Evolutionary conservation across 2,329 filamentous ascomycete genomes (phyloP), one percentile per base, ranked within the genome.

Genomic region (Cucurbitaria berberidis): DNA sequence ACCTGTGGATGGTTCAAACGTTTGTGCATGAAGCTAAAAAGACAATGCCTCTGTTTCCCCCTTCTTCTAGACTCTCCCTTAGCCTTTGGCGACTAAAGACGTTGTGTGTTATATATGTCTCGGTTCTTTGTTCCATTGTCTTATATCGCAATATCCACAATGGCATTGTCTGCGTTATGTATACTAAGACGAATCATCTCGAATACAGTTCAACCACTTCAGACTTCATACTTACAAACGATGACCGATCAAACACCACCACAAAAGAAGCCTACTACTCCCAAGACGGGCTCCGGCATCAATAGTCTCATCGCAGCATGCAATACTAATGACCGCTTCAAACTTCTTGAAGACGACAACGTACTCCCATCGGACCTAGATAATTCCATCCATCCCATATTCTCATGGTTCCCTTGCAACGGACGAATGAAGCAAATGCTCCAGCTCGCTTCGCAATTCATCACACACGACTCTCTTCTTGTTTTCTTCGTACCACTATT

Each of bases 371-470:
- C 61, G 10, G 52, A 74, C 34, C 54, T 75, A 5, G 52, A 68
- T 30, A 69, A 66, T 22, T 9, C 50, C 2, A 66, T 75, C 19
- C 72, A 74, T 55, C 62, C 67, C 21, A 55, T 73, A 1, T 74
- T 74, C 34, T 51, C 50, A 26, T 67, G 62, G 34, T 48, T 63
- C 11, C 48, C 64, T 18, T 35, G 45, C 10, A 34, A 57, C 34
- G 40, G 45, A 19, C 55, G 57, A 9, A 45, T 70, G 40, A 48
- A 58, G 7, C 67, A 66, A 34, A 57, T 61, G 43, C 62, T 74
- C 24, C 67, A 57, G 19, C 59, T 74, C 13, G 72, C 71, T 18
- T 74, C 72, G 3, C 68, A 70, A 21, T 72, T 72, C 36, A 57
- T 74, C n/a, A 43, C 60, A 7, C 51, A 67, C 21, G 66, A 71